Conservation (phyloP, 345 rosid species). For the Linum lewisii region DNA sequence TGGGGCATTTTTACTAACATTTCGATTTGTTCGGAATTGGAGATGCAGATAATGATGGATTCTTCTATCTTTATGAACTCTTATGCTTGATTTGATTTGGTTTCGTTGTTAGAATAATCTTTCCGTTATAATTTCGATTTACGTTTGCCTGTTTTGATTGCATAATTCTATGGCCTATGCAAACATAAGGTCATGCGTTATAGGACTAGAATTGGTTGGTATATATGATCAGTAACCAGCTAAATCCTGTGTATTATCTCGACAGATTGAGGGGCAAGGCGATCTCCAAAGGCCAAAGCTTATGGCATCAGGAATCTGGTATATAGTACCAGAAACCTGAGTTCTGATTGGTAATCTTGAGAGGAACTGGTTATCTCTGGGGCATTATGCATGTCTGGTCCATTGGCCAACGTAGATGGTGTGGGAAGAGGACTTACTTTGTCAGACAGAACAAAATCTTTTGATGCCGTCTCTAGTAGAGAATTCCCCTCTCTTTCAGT, state of each 20-base stretch:
- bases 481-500: slow-evolving; percentile 27
- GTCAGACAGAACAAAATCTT: slow-evolving; percentile 74
- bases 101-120: background rate
- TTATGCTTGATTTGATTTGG: background rate
- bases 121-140: background rate
- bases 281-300: background rate
- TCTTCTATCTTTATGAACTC: background rate
- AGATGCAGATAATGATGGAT: background rate
- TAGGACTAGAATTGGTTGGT: background rate
- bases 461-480: slow-evolving; percentile 36
- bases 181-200: no score
- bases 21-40: background rate
- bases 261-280: slow-evolving; percentile 17
- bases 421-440: slow-evolving; percentile 38
- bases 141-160: slow-evolving; percentile 2
- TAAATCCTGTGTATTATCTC: slow-evolving; percentile 7
- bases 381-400: slow-evolving; percentile 88
- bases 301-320: slow-evolving; percentile 20
- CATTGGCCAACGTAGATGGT: slow-evolving; percentile 38
- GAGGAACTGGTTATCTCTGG: slow-evolving; percentile 27
- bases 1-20: background rate
- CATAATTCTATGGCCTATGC: background rate
- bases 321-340: slow-evolving; percentile 18
- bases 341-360: slow-evolving; percentile 12
- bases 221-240: slow-evolving; percentile 1